phyloP scores from a whole-genome alignment of 495 filamentous ascomycete species.

The Echria macrotheca region DNA sequence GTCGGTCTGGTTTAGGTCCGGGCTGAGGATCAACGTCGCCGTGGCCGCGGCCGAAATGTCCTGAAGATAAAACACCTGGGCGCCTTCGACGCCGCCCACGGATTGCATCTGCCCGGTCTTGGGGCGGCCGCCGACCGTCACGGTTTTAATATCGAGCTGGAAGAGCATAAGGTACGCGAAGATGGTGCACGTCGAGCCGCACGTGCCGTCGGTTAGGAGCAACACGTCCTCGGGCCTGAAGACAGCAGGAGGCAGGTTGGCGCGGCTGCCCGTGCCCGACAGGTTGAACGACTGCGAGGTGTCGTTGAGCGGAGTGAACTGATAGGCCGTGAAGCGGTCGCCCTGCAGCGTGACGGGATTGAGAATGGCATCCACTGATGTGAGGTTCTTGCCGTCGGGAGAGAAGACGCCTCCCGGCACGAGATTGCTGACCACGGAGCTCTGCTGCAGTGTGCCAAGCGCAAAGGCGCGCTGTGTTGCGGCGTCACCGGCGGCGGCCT shows the following conservation, averaged over 20 bases:
- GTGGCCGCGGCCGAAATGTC: conserved; percentile 16
- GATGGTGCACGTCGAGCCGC: conserved; percentile 56
- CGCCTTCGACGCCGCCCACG: conserved; percentile 54
- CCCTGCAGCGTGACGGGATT: conserved; percentile 24
- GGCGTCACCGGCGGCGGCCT: background rate
- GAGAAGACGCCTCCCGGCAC: conserved; percentile 18
- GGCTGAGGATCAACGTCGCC: conserved; percentile 10
- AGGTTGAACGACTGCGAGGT: conserved; percentile 15
- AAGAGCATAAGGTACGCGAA: conserved; percentile 55
- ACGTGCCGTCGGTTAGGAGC: conserved; percentile 49
- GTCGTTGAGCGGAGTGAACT: conserved; percentile 19
- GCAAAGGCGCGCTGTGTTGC: conserved; percentile 7
- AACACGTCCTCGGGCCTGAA: conserved; percentile 21
- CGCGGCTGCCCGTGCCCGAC: conserved; percentile 20
- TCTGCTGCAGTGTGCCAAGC: conserved; percentile 8
- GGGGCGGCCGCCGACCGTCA: conserved; percentile 54
- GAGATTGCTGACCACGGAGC: conserved; percentile 19
- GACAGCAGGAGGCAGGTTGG: conserved; percentile 17
- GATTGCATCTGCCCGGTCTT: conserved; percentile 49
- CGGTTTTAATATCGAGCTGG: conserved; percentile 49
- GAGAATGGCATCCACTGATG: conserved; percentile 19
- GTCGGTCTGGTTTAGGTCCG: conserved; percentile 12
- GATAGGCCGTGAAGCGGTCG: conserved; percentile 27
- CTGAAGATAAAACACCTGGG: conserved; percentile 21
- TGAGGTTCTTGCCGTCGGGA: conserved; percentile 24